These are phyloP conservation scores for Furcasterigmium sp. DNA, from an alignment of 2,329 filamentous ascomycete species.

Conservation along the genomic window DNA sequence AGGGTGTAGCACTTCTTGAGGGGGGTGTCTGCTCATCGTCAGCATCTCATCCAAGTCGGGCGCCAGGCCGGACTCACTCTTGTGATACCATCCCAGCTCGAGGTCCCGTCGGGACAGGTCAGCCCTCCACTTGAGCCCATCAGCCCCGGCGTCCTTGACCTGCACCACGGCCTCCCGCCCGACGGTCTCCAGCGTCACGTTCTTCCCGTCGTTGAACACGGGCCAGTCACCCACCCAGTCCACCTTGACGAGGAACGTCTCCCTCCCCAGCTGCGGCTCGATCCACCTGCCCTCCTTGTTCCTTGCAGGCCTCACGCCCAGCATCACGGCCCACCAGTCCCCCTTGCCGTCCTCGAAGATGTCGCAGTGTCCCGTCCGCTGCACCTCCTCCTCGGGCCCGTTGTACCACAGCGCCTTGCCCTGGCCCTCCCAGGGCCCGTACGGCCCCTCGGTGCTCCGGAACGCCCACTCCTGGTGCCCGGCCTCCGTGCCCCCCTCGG, in stretches of 20 bases:
- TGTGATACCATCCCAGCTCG: constrained; percentile 32
- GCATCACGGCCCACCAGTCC: constrained; percentile 41
- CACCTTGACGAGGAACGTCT: constrained; percentile 44
- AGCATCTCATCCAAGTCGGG: neutral
- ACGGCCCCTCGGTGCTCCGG: constrained; percentile 34
- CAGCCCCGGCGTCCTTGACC: constrained; percentile 20
- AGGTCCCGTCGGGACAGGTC: constrained; percentile 25
- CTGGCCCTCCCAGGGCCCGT: constrained; percentile 45
- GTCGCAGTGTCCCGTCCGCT: constrained; percentile 45
- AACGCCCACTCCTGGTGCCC: constrained; percentile 49
- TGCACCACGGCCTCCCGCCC: constrained; percentile 18
- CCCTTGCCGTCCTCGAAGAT: constrained; percentile 38
- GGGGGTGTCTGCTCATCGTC: constrained; percentile 34
- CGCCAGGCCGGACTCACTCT: constrained; percentile 16
- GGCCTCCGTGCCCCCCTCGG: constrained; percentile 36
- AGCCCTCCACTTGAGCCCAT: constrained; percentile 20
- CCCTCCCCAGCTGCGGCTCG: constrained; percentile 32
- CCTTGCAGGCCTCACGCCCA: constrained; percentile 35
- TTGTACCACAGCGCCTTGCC: constrained; percentile 40
- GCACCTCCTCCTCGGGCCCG: constrained; percentile 39
- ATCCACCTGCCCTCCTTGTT: constrained; percentile 20
- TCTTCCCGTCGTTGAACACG: constrained; percentile 41
- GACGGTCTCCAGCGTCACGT: constrained; percentile 31
- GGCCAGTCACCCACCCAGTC: constrained; percentile 48
- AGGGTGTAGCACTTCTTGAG: constrained; percentile 40